phyloP scores from a whole-genome alignment of 2,329 filamentous ascomycete genomes.

The Colletotrichum sp. region DNA sequence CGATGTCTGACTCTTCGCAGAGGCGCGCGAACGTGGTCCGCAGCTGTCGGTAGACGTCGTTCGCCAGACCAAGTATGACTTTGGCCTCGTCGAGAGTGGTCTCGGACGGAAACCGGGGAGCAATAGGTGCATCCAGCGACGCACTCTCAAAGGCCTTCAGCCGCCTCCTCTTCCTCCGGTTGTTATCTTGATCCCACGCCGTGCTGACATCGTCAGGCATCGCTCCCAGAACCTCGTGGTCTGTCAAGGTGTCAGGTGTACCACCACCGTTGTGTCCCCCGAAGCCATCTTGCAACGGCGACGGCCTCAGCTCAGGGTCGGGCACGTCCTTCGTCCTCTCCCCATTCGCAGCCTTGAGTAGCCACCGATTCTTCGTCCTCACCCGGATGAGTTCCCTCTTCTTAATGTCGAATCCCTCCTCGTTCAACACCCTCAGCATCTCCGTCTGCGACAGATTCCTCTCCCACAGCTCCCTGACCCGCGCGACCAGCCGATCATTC shows the following conservation, averaged over 20 bases:
- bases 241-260: constrained; percentile 12
- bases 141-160: constrained; percentile 36
- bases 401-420: constrained; percentile 74
- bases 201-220: not conserved
- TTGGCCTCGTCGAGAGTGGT: constrained; percentile 83
- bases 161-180: constrained; percentile 18
- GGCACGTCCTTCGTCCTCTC: constrained; percentile 46
- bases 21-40: constrained; percentile 73
- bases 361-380: constrained; percentile 71
- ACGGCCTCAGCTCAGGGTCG: not conserved
- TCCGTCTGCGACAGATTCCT: constrained; percentile 73
- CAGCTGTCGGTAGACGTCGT: constrained; percentile 65
- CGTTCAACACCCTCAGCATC: constrained; percentile 73
- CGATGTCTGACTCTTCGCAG: constrained; percentile 69
- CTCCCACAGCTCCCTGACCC: constrained; percentile 81
- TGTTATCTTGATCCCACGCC: not conserved
- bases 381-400: constrained; percentile 74
- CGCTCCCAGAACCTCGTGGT: constrained; percentile 1
- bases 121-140: constrained; percentile 69
- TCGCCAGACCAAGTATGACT: constrained; percentile 68
- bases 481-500: constrained; percentile 68
- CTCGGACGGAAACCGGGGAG: constrained; percentile 80
- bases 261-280: not conserved
- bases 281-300: not conserved
- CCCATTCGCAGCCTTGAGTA: constrained; percentile 66